phyloP scores from a whole-genome alignment of 306 rosid genomes.

The Prunus padus region DNA sequence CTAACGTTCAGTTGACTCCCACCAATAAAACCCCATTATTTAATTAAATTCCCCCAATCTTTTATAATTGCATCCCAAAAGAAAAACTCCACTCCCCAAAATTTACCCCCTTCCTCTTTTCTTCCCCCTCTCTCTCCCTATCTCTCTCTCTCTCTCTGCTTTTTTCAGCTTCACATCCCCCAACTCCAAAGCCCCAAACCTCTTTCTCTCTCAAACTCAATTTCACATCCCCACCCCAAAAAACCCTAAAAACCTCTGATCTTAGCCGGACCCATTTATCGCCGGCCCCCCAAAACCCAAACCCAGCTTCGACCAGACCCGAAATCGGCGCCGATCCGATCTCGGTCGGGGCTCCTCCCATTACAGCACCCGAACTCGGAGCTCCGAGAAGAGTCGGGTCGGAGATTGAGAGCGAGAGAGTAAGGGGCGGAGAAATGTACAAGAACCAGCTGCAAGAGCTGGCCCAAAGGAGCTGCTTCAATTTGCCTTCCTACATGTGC shows the following conservation, averaged over 20 bases:
- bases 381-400: background rate
- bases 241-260: slow-evolving; percentile 37
- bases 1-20: slow-evolving; percentile 63
- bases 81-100: slow-evolving; percentile 28
- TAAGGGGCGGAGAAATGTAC: slow-evolving; percentile 68
- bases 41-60: slow-evolving; percentile 22
- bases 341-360: slow-evolving; percentile 34
- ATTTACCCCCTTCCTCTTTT: background rate
- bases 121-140: slow-evolving; percentile 11
- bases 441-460: slow-evolving; percentile 99
- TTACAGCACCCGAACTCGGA: slow-evolving; percentile 5
- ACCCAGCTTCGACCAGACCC: slow-evolving; percentile 19
- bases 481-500: slow-evolving; percentile 90
- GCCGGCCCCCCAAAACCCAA: slow-evolving; percentile 11
- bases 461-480: slow-evolving; percentile 99
- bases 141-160: slow-evolving; percentile 20
- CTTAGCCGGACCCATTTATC: slow-evolving; percentile 20
- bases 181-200: slow-evolving; percentile 13
- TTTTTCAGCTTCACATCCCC: slow-evolving; percentile 22
- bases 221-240: slow-evolving; percentile 18
- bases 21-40: slow-evolving; percentile 34
- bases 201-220: slow-evolving; percentile 4
- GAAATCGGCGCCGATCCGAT: slow-evolving; percentile 47
- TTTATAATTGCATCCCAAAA: slow-evolving; percentile 1
- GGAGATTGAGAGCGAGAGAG: background rate